Conservation (phyloP, 2,329 filamentous ascomycete genomes). For the Ciborinia camelliae region DNA sequence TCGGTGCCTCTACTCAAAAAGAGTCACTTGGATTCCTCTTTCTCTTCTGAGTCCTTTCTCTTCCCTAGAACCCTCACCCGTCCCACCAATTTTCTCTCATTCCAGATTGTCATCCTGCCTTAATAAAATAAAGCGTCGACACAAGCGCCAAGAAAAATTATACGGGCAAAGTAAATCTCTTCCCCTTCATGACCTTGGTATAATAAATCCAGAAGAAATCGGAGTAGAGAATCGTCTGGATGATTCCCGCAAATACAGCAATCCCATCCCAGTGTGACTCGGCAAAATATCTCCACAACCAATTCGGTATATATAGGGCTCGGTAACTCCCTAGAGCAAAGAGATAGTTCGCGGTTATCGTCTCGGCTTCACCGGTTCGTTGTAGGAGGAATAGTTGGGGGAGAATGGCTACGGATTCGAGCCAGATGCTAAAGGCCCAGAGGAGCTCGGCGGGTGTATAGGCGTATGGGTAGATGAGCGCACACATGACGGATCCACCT, state of each 20-base stretch:
- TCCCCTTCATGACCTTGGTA: conserved; percentile 86
- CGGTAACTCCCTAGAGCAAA: conserved; percentile 90
- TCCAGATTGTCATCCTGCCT: not conserved
- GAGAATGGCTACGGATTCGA: conserved; percentile 93
- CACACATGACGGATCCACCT: conserved; percentile 73
- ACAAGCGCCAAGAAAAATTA: conserved; percentile 42
- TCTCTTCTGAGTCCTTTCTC: no score
- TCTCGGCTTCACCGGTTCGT: conserved; percentile 94
- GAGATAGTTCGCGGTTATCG: conserved; percentile 98
- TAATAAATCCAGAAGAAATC: conserved; percentile 99
- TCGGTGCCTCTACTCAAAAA: not conserved
- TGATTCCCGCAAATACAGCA: conserved; percentile 79
- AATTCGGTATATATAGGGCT: conserved; percentile 96
- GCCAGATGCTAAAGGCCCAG: conserved; percentile 98
- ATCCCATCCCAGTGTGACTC: conserved; percentile 84
- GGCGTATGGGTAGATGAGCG: conserved; percentile 77
- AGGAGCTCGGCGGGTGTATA: conserved; percentile 83
- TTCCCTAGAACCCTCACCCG: not conserved
- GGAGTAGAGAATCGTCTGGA: conserved; percentile 94
- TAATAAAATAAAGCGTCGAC: not conserved
- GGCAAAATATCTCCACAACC: conserved; percentile 85
- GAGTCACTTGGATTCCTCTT: not conserved
- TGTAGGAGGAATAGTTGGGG: conserved; percentile 98
- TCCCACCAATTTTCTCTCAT: not conserved
- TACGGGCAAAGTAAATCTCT: conserved; percentile 83